A percentile compares a stretch with the other conserved stretches of the same genome.
These are phyloP conservation scores for Xanthoconium stramineum DNA, from an alignment of 768 basidiomycete genomes.

Conservation along the genomic window DNA sequence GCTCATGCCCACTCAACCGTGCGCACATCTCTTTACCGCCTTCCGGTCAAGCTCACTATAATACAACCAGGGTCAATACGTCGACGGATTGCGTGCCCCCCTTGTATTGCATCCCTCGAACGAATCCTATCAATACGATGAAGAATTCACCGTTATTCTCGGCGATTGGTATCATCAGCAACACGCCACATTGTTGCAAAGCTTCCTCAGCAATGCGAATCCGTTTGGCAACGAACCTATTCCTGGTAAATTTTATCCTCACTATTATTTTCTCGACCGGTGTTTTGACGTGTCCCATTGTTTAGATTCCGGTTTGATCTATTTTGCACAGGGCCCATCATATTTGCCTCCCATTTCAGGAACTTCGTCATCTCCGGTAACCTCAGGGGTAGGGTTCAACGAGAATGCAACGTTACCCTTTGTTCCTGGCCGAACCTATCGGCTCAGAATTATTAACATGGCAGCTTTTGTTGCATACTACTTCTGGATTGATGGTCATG, in stretches of 20 bases:
- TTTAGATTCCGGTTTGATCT: constrained; percentile 75
- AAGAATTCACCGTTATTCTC: constrained; percentile 82
- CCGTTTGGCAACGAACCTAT: constrained; percentile 87
- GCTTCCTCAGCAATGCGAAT: constrained; percentile 70
- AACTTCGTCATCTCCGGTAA: constrained; percentile 43
- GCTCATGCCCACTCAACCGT: constrained; percentile 64
- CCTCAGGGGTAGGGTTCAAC: constrained; percentile 72
- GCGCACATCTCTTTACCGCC: neutral
- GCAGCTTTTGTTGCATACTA: constrained; percentile 70
- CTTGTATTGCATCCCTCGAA: constrained; percentile 68
- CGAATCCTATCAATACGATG: constrained; percentile 77
- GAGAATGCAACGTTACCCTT: constrained; percentile 85
- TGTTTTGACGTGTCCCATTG: neutral
- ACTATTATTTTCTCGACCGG: neutral
- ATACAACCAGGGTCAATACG: constrained; percentile 72
- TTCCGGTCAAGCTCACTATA: neutral
- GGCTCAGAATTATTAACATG: constrained; percentile 85
- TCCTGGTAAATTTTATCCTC: constrained; percentile 49
- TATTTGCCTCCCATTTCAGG: constrained; percentile 65
- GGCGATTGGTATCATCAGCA: constrained; percentile 92
- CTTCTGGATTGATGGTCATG: constrained; percentile 89
- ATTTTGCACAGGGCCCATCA: constrained; percentile 70
- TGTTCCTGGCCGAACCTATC: constrained; percentile 82
- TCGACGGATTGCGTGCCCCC: constrained; percentile 89
- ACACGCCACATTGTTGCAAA: constrained; percentile 56